These are phyloP conservation scores for Chrysoporthe puriensis DNA, from an alignment of 2,329 filamentous ascomycete species.

Conservation along the genomic window DNA sequence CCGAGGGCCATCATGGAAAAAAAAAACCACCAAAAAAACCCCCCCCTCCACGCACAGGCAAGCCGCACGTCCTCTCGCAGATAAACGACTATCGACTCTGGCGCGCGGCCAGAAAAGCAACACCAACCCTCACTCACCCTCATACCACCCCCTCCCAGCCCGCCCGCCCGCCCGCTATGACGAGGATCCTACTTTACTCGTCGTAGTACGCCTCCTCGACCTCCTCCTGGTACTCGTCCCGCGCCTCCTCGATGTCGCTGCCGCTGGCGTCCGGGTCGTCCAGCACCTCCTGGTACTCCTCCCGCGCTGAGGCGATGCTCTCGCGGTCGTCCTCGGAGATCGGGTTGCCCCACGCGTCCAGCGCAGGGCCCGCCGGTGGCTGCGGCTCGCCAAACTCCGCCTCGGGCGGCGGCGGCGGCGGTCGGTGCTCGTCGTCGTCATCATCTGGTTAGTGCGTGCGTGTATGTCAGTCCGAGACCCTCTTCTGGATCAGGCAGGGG, in stretches of 20 bases:
- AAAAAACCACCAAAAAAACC: too few relatives aligned
- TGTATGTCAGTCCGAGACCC: constrained; percentile 31
- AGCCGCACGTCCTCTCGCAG: too few relatives aligned
- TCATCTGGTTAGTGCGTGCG: constrained; percentile 28
- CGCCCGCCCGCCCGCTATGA: too few relatives aligned
- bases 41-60: too few relatives aligned
- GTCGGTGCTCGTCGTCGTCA: constrained; percentile 29
- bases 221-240: constrained; percentile 54
- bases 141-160: too few relatives aligned
- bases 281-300: constrained; percentile 49
- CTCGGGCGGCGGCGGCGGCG: constrained; percentile 23
- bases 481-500: background rate
- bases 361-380: constrained; percentile 42
- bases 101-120: too few relatives aligned
- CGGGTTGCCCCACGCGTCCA: constrained; percentile 46
- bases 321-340: constrained; percentile 48
- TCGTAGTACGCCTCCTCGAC: constrained; percentile 49
- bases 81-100: too few relatives aligned
- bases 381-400: constrained; percentile 34
- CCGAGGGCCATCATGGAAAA: too few relatives aligned
- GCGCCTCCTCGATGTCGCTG: constrained; percentile 52
- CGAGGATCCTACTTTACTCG: background rate
- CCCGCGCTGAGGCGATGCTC: constrained; percentile 46
- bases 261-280: constrained; percentile 45
- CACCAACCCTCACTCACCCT: too few relatives aligned